Conservation (phyloP, 2,329 filamentous ascomycete species). For the Tetracladium maxilliforme region DNA sequence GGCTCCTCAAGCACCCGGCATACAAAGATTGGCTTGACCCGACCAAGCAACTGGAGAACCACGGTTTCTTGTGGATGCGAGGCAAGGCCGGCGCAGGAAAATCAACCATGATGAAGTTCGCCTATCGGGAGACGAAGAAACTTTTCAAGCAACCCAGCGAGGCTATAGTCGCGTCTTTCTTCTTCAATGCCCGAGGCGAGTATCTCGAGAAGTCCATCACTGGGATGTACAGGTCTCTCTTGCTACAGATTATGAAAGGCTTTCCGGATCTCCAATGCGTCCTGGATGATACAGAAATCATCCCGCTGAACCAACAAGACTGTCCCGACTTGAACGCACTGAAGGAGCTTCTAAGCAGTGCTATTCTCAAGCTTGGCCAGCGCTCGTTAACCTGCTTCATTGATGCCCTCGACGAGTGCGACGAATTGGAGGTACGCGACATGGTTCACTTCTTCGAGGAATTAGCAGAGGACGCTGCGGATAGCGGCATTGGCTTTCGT, state of each 20-base stretch:
- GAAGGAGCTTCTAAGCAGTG: no score
- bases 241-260: constrained; percentile 26
- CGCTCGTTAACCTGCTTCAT: constrained; percentile 15
- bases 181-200: no score
- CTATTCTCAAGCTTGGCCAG: constrained; percentile 11
- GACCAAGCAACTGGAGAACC: constrained; percentile 11
- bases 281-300: no score
- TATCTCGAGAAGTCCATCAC: constrained; percentile 25
- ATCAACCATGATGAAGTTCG: constrained; percentile 24
- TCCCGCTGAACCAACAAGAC: no score
- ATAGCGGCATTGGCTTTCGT: constrained; percentile 3
- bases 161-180: no score
- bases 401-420: constrained; percentile 21
- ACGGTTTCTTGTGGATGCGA: constrained; percentile 29
- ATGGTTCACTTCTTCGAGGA: constrained; percentile 15
- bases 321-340: no score
- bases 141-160: no score
- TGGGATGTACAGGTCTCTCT: constrained; percentile 34
- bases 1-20: constrained; percentile 18
- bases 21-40: constrained; percentile 22
- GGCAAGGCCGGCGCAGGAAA: constrained; percentile 30
- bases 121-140: no score
- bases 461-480: constrained; percentile 6
- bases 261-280: constrained; percentile 17
- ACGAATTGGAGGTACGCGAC: constrained; percentile 13